These are phyloP conservation scores for Endocladia muricata DNA, from an alignment of 31 red algal genomes.

Conservation along the genomic window DNA sequence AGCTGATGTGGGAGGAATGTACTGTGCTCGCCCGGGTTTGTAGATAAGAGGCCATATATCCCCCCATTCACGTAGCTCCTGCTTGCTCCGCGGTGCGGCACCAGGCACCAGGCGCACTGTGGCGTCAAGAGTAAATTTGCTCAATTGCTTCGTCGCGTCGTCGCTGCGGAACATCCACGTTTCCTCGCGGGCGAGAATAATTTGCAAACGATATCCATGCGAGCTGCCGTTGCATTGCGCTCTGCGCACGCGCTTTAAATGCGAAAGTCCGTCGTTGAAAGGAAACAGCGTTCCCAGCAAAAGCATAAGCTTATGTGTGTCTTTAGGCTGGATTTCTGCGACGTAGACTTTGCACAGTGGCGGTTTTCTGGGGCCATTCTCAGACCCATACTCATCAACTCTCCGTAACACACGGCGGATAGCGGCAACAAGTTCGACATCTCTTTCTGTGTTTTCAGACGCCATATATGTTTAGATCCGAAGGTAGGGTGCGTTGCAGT, in stretches of 20 bases:
- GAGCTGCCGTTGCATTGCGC: background rate
- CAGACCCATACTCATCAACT: constrained; percentile 4
- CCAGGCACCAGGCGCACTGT: constrained; percentile 15
- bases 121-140: constrained; percentile 26
- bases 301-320: constrained; percentile 28
- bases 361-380: constrained; percentile 22
- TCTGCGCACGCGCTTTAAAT: constrained; percentile 47
- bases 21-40: constrained; percentile 28
- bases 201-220: constrained; percentile 10
- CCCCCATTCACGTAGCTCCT: constrained; percentile 40
- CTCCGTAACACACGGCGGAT: constrained; percentile 11
- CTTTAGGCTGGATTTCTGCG: constrained; percentile 28
- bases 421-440: constrained; percentile 10
- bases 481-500: too few species aligned
- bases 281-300: constrained; percentile 27
- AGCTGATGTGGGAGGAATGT: constrained; percentile 10
- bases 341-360: constrained; percentile 29
- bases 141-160: background rate
- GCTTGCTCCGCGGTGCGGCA: constrained; percentile 23
- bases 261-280: constrained; percentile 39
- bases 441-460: too few species aligned
- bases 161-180: constrained; percentile 27
- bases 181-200: constrained; percentile 46
- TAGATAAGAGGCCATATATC: constrained; percentile 47
- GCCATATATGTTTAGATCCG: too few species aligned